Conservation (phyloP, 805 yeast species). For the Ogataea nonfermentans region DNA sequence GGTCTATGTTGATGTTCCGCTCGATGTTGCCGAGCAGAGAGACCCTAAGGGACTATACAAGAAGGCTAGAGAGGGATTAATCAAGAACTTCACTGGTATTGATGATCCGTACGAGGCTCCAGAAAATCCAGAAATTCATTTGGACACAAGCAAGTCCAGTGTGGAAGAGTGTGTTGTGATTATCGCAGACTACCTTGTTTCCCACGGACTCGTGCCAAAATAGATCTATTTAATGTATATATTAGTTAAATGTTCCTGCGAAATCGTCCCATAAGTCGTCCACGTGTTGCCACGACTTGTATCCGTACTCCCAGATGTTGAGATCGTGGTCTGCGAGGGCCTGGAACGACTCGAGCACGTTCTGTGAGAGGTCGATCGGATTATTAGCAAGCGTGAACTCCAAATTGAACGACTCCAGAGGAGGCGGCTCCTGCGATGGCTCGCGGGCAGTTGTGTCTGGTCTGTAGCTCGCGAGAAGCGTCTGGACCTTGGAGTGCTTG, state of each 20-base stretch:
- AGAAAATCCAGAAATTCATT: slow-evolving; percentile 74
- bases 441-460: slow-evolving; percentile 1
- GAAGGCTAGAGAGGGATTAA: slow-evolving; percentile 93
- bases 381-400: slow-evolving; percentile 1
- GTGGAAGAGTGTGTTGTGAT: slow-evolving; percentile 79
- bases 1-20: slow-evolving; percentile 89
- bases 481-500: slow-evolving; percentile 19
- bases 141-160: slow-evolving; percentile 66
- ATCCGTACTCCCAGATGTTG: slow-evolving; percentile 25
- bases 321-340: slow-evolving; percentile 23
- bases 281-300: slow-evolving; percentile 21
- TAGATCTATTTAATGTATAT: slow-evolving; percentile 4
- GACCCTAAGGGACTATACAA: slow-evolving; percentile 97
- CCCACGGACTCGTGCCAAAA: slow-evolving; percentile 35
- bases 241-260: slow-evolving; percentile 8
- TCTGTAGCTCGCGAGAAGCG: slow-evolving; percentile 19
- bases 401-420: neutral
- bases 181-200: slow-evolving; percentile 65
- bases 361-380: slow-evolving; percentile 13
- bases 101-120: slow-evolving; percentile 97
- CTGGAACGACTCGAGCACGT: slow-evolving; percentile 21
- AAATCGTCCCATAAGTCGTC: slow-evolving; percentile 28
- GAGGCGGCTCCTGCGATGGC: neutral
- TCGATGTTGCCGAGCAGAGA: slow-evolving; percentile 92
- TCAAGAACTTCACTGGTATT: slow-evolving; percentile 93